Conservation (phyloP, 2,329 filamentous ascomycete species). For the Pseudocercospora musae region DNA sequence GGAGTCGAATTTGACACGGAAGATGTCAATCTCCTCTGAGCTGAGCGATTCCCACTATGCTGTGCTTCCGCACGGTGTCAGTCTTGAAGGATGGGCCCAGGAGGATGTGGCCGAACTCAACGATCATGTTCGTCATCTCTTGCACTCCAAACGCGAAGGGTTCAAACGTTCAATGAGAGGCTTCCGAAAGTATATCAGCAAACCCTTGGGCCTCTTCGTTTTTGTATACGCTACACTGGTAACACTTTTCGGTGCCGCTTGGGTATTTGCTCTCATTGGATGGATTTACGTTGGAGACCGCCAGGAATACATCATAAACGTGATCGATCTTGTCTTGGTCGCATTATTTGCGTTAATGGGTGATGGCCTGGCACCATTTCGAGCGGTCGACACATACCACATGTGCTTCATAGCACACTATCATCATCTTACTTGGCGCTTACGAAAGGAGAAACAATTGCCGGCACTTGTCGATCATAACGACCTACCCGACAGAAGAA, state of each 20-base stretch:
- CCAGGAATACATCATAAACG: conserved; percentile 59
- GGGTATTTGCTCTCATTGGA: conserved; percentile 84
- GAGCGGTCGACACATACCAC: conserved; percentile 79
- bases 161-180: conserved; percentile 78
- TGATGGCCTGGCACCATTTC: conserved; percentile 65
- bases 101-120: conserved; percentile 75
- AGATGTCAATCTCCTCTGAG: conserved; percentile 61
- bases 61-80: conserved; percentile 70
- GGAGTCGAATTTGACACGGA: conserved; percentile 17
- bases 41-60: conserved; percentile 72
- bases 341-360: conserved; percentile 62
- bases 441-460: conserved; percentile 57
- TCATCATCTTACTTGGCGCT: conserved; percentile 61
- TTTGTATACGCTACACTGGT: conserved; percentile 80
- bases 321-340: conserved; percentile 58
- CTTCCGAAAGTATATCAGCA: conserved; percentile 73
- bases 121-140: conserved; percentile 81
- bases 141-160: conserved; percentile 74
- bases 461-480: conserved; percentile 66
- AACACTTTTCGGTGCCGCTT: conserved; percentile 78
- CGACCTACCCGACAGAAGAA: conserved; percentile 55
- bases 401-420: conserved; percentile 80
- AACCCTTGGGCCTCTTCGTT: conserved; percentile 75
- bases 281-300: conserved; percentile 79
- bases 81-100: conserved; percentile 69